Conservation (phyloP, 306 rosid genomes). For the Vicia villosa region DNA sequence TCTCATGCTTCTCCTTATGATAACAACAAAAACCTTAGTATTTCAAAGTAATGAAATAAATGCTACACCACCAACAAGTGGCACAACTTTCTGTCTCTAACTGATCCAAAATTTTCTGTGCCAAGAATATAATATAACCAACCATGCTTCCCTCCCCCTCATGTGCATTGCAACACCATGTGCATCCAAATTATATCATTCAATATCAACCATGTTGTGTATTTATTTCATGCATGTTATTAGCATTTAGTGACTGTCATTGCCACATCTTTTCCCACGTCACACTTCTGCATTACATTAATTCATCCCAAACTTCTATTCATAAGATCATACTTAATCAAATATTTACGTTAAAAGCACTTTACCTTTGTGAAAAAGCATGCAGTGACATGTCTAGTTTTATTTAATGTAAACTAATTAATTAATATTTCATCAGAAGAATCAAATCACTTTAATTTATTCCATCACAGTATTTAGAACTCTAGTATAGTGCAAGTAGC, state of each 20-base stretch:
- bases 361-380: neutral
- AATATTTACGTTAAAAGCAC: neutral
- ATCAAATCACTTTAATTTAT: neutral
- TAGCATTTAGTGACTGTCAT: conserved; percentile 16
- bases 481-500: neutral
- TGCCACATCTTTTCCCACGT: neutral
- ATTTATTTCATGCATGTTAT: conserved; percentile 7
- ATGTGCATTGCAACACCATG: neutral
- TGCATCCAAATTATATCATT: conserved; percentile 7
- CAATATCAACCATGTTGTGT: conserved; percentile 1
- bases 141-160: conserved; percentile 1
- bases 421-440: neutral
- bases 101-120: conserved; percentile 17
- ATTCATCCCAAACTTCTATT: neutral
- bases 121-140: neutral
- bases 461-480: neutral
- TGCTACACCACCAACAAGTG: neutral
- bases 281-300: neutral
- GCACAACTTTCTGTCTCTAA: conserved; percentile 3
- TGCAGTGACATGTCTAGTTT: neutral
- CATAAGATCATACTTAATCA: neutral
- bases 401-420: neutral
- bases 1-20: neutral
- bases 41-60: neutral
- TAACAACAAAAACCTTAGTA: neutral